Evolutionary conservation across 2,329 filamentous ascomycete genomes (phyloP).

Genomic region (Parafenestella ontariensis): DNA sequence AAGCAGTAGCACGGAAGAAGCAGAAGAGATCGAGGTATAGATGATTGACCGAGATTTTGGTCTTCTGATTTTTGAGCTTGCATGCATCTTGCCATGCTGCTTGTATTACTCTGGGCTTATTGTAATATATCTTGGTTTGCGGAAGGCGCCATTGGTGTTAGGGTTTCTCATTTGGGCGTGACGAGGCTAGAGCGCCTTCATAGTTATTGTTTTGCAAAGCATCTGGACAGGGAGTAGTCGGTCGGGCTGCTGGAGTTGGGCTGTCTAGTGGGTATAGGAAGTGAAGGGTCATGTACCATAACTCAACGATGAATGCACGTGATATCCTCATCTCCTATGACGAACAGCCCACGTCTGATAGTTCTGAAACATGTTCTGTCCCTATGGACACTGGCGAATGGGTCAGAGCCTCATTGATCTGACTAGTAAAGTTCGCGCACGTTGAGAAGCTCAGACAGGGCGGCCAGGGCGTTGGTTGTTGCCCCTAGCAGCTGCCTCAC

Average conservation of each 20-base stretch:
- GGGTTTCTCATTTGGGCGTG: slow-evolving; percentile 4
- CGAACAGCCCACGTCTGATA: background rate
- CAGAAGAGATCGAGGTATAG: slow-evolving; percentile 37
- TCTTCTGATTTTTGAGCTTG: slow-evolving; percentile 14
- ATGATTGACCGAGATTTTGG: background rate
- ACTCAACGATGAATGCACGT: background rate
- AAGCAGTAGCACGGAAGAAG: slow-evolving; percentile 38
- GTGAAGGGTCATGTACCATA: background rate
- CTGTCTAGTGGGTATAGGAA: slow-evolving; percentile 12
- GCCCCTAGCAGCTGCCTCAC: slow-evolving; percentile 26
- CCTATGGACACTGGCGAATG: background rate
- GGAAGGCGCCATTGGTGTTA: slow-evolving; percentile 21
- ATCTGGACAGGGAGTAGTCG: slow-evolving; percentile 28
- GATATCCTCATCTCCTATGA: background rate
- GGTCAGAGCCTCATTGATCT: background rate
- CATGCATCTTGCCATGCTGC: slow-evolving; percentile 10
- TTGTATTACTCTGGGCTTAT: slow-evolving; percentile 27
- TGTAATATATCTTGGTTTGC: slow-evolving; percentile 27
- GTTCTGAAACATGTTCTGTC: background rate
- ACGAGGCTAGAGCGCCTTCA: slow-evolving; percentile 6
- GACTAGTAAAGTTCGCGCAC: slow-evolving; percentile 8
- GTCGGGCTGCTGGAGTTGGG: slow-evolving; percentile 4
- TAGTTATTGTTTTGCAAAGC: slow-evolving; percentile 15
- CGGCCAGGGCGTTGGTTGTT: slow-evolving; percentile 12
- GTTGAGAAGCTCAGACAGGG: slow-evolving; percentile 16